Base-by-base conservation (phyloP, 2,329 filamentous ascomycete genomes). In the Aspergillus costaricaensis region DNA sequence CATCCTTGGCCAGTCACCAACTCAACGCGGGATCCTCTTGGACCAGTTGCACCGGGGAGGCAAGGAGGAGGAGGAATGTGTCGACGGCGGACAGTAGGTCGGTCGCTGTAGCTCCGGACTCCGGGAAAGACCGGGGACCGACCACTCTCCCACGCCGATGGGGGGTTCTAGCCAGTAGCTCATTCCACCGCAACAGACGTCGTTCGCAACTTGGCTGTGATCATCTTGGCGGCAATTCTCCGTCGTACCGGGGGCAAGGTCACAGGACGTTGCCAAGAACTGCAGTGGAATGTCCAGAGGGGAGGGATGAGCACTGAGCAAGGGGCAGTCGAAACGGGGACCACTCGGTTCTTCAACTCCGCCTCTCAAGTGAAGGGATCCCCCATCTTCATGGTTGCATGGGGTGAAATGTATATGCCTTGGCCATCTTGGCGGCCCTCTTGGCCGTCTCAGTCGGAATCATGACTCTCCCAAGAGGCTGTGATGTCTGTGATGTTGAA, bases 371-470 rank as follows among this genome's bases (percentile, higher is more conserved):
- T 50, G 25, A 30, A 50, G 47, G 23, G n/a, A 3, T 17, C 39
- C 14, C 55, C n/a, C 17, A 17, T 27, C 32, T 47, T 57, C 25
- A 44, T 58, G 17, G 32, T 58, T 57, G 53, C 38, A 59, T 55
- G 56, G 56, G 51, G 48, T 49, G 61, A 63, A 54, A 59, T 23
- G 54, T 14, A n/a, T 53, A 44, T 36, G 21, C 48, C 66, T 68
- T 68, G 66, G 64, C 64, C 25, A 49, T 57, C 66, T 68, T 68
- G 66, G 66, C 66, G 51, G 57, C 54, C 27, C 52, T 63, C 66
- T 68, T 67, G 65, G 65, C 65, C 57, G 59, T 61, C 36, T 62
- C 58, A 57, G 51, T 50, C 43, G 19, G 38, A 47, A 50, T 55
- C 23, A 17, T 17, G 15, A 27, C 21, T 15, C 17, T n/a, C 14